Conservation (phyloP, 2,329 filamentous ascomycete genomes). For the Aspergillus ibericus region DNA sequence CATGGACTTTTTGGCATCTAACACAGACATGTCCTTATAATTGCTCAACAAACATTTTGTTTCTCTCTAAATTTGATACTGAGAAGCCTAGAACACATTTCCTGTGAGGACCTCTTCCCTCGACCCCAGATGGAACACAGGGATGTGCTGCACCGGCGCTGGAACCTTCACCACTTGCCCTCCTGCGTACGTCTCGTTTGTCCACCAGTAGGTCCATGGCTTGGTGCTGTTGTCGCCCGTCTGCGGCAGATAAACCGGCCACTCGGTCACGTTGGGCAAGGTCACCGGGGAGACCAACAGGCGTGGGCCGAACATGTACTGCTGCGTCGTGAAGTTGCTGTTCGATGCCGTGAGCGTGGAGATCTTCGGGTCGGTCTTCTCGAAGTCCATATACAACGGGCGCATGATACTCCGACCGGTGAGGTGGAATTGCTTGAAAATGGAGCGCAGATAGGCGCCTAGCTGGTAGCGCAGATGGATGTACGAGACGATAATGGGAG, state of each 20-base stretch:
- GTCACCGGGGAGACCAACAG: conserved; percentile 41
- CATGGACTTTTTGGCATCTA: not conserved
- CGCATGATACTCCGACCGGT: conserved; percentile 39
- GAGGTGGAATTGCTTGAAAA: conserved; percentile 36
- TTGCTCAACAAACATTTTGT: not conserved
- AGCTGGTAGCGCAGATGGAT: conserved; percentile 57
- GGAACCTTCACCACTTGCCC: conserved; percentile 34
- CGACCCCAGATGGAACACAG: conserved; percentile 60
- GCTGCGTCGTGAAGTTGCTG: conserved; percentile 37
- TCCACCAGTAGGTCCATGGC: conserved; percentile 45
- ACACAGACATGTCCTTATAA: not conserved
- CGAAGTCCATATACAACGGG: conserved; percentile 42
- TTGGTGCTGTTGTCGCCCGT: conserved; percentile 23
- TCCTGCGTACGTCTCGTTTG: conserved; percentile 40
- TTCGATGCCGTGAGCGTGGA: conserved; percentile 26
- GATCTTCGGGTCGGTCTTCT: conserved; percentile 26
- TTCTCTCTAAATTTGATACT: not conserved
- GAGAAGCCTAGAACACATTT: conserved; percentile 11
- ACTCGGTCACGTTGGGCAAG: conserved; percentile 36
- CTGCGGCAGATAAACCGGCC: conserved; percentile 39
- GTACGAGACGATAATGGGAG: conserved; percentile 58
- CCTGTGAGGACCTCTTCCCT: conserved; percentile 68
- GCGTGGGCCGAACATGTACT: conserved; percentile 42
- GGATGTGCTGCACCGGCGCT: conserved; percentile 36
- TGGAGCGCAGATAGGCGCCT: conserved; percentile 28